phyloP scores from a whole-genome alignment of 176 grass and related monocot species.

The Chrysopogon serrulatus region DNA sequence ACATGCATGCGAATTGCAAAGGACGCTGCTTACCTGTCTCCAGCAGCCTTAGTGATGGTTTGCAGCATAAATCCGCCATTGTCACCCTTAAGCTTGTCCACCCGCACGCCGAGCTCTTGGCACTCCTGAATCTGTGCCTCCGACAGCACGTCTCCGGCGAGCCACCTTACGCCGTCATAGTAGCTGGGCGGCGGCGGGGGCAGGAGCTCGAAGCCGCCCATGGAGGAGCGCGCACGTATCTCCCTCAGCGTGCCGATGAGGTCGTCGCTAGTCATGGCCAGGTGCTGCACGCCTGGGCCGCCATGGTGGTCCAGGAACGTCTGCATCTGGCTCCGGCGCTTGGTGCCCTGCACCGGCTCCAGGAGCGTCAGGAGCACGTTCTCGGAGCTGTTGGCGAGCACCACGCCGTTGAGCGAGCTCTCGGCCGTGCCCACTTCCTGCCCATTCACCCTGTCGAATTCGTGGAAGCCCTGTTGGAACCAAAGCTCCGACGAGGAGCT shows the following conservation, averaged over 20 bases:
- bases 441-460: constrained; percentile 73
- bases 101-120: constrained; percentile 66
- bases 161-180: constrained; percentile 63
- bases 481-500: no score
- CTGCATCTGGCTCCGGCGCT: constrained; percentile 86
- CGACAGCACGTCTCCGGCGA: constrained; percentile 70
- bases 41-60: constrained; percentile 72
- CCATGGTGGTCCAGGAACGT: constrained; percentile 85
- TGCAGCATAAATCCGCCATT: constrained; percentile 69
- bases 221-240: constrained; percentile 38
- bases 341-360: constrained; percentile 86
- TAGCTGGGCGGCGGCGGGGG: constrained; percentile 53
- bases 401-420: constrained; percentile 79
- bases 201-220: constrained; percentile 75
- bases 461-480: constrained; percentile 93
- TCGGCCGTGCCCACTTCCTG: constrained; percentile 74
- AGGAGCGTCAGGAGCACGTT: constrained; percentile 59
- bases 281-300: constrained; percentile 77
- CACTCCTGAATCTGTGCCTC: constrained; percentile 73
- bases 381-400: constrained; percentile 84
- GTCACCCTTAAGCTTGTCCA: constrained; percentile 85
- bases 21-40: no score
- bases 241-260: constrained; percentile 62
- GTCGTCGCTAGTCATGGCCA: constrained; percentile 56
- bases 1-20: no score